Conservation (phyloP, 129 eudicot species). For the Erigeron canadensis region DNA sequence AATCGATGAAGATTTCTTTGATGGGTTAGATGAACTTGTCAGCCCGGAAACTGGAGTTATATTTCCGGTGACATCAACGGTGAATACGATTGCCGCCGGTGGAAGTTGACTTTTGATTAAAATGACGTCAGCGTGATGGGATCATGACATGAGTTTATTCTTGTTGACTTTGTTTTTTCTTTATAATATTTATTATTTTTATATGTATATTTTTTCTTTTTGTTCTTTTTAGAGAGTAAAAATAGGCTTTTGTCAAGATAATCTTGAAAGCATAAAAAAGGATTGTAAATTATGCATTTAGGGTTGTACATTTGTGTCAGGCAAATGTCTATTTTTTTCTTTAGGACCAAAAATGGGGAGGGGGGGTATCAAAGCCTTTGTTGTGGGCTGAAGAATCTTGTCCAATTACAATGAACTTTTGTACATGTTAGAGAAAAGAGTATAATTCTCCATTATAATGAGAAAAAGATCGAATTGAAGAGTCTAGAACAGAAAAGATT, state of each 20-base stretch:
- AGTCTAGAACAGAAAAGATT: constrained; percentile 50
- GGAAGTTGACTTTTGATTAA: constrained; percentile 48
- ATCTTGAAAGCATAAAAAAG: constrained; percentile 16
- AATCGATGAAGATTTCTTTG: constrained; percentile 69
- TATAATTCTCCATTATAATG: constrained; percentile 49
- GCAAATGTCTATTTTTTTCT: constrained; percentile 23
- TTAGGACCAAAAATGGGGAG: constrained; percentile 17
- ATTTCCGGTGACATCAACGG: constrained; percentile 38
- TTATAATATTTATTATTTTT: constrained; percentile 3
- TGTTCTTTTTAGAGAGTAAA: constrained; percentile 28
- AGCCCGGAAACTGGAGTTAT: constrained; percentile 35
- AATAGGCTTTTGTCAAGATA: constrained; percentile 30
- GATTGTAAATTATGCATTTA: constrained; percentile 23
- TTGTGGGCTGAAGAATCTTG: constrained; percentile 42
- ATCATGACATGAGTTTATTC: constrained; percentile 43
- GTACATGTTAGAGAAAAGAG: constrained; percentile 43
- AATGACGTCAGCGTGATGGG: constrained; percentile 25
- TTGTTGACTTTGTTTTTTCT: constrained; percentile 38
- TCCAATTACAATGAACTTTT: constrained; percentile 44
- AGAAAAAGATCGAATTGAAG: no score
- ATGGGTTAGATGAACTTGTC: constrained; percentile 77
- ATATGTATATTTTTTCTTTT: constrained; percentile 37
- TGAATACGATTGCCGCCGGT: constrained; percentile 62
- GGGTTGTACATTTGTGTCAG: constrained; percentile 21
- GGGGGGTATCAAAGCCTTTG: constrained; percentile 28